Conservation (phyloP, 1,139 yeast genomes). For the Kurtzmaniella quercitrusa region DNA sequence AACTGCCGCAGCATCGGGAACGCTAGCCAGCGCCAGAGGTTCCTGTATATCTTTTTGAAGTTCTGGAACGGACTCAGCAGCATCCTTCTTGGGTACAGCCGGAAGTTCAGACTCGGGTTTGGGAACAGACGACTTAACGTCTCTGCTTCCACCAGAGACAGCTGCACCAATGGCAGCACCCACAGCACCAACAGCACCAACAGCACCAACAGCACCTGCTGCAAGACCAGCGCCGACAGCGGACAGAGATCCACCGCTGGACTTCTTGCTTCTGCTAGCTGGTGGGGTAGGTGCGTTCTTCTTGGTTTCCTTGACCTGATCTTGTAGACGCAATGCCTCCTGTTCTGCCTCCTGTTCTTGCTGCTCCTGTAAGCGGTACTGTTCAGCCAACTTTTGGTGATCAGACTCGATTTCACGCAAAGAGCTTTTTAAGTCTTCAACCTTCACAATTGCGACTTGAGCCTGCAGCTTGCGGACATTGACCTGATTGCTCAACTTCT, state of each 20-base stretch:
- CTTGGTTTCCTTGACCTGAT: slow-evolving; percentile 11
- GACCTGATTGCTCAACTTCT: slow-evolving; percentile 58
- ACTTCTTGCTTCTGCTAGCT: slow-evolving; percentile 3
- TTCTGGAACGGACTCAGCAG: background rate
- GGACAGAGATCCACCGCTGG: slow-evolving; percentile 10
- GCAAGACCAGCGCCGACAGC: slow-evolving; percentile 13
- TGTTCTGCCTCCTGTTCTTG: slow-evolving; percentile 23
- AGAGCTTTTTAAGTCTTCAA: slow-evolving; percentile 37
- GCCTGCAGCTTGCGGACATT: slow-evolving; percentile 69
- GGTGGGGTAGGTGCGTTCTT: slow-evolving; percentile 17
- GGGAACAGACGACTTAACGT: background rate
- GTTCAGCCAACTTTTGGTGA: slow-evolving; percentile 13
- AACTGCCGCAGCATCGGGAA: too few species aligned
- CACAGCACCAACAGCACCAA: slow-evolving; percentile 22
- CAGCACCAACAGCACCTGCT: slow-evolving; percentile 25
- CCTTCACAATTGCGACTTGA: slow-evolving; percentile 56
- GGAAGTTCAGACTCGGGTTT: background rate
- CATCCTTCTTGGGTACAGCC: background rate
- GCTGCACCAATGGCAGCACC: slow-evolving; percentile 8
- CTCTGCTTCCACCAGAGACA: background rate
- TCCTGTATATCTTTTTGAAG: too few species aligned
- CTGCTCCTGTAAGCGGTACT: slow-evolving; percentile 14
- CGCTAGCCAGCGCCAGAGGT: background rate
- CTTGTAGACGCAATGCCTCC: slow-evolving; percentile 31
- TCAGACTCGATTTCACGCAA: slow-evolving; percentile 23